Conservation (phyloP, 192 early-diverging fungal species). For the Dimargaris xerosporica region DNA sequence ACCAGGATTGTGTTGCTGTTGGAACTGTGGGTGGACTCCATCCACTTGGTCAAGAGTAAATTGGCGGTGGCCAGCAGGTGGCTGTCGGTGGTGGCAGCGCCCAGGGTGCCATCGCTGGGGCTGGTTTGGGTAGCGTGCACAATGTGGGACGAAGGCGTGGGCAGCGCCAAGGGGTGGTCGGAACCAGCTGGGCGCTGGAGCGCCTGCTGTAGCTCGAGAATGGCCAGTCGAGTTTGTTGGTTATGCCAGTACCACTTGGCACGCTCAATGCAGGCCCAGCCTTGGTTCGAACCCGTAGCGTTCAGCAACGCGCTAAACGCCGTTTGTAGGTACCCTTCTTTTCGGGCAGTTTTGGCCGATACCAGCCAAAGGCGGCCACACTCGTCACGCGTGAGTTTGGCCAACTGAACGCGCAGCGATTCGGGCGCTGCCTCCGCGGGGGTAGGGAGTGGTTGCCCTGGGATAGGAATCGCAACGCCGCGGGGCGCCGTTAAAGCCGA, state of each 20-base stretch:
- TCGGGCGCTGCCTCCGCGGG: background rate
- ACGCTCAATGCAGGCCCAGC: conserved; percentile 29
- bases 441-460: background rate
- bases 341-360: conserved; percentile 37
- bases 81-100: background rate
- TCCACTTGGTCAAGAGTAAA: conserved; percentile 12
- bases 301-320: conserved; percentile 42
- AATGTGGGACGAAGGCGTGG: background rate
- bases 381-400: conserved; percentile 13
- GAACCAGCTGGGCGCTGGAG: conserved; percentile 8
- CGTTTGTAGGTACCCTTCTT: conserved; percentile 36
- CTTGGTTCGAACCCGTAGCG: conserved; percentile 26
- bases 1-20: conserved; percentile 4
- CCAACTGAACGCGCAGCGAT: background rate
- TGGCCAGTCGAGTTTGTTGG: conserved; percentile 33
- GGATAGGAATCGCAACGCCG: no score
- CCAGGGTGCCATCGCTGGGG: background rate
- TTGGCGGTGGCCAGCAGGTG: conserved; percentile 7
- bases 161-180: background rate
- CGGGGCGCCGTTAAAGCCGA: no score
- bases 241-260: conserved; percentile 43
- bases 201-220: conserved; percentile 29
- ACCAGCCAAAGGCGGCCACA: conserved; percentile 47
- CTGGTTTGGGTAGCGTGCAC: background rate
- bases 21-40: background rate